phyloP scores from a whole-genome alignment of 139 green algal species.

The Coelastrella sp. region DNA sequence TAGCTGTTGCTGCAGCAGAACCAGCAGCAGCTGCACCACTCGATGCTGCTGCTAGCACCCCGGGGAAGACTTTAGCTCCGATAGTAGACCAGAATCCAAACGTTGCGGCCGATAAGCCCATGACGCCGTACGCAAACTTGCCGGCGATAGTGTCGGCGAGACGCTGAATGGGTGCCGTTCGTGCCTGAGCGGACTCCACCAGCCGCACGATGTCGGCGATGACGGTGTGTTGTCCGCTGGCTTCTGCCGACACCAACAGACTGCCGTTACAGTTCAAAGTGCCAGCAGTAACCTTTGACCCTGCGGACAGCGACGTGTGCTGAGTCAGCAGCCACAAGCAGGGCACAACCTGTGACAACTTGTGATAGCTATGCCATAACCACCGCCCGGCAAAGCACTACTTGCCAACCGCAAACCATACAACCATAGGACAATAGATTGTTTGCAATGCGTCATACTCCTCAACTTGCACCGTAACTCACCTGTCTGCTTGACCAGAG shows the following conservation, averaged over 20 bases:
- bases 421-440: too few relatives aligned
- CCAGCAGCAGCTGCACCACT: not conserved
- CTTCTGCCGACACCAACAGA: conserved; percentile 72
- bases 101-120: conserved; percentile 80
- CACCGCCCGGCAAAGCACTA: too few relatives aligned
- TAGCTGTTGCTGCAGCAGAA: conserved; percentile 2
- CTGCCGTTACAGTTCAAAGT: conserved; percentile 88
- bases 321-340: too few relatives aligned
- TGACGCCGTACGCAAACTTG: conserved; percentile 88
- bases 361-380: too few relatives aligned
- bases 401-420: not conserved
- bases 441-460: too few relatives aligned
- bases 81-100: conserved; percentile 82
- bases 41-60: conserved; percentile 53
- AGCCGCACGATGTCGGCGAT: conserved; percentile 88
- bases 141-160: conserved; percentile 83
- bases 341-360: not conserved
- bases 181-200: conserved; percentile 83
- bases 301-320: conserved; percentile 55
- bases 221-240: conserved; percentile 80
- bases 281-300: conserved; percentile 81
- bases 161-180: conserved; percentile 87
- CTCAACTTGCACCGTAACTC: not conserved
- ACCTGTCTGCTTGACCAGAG: conserved; percentile 75
- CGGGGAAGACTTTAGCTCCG: conserved; percentile 78